phyloP scores from a whole-genome alignment of 2,329 filamentous ascomycete genomes.

The Penicillium occitanis region DNA sequence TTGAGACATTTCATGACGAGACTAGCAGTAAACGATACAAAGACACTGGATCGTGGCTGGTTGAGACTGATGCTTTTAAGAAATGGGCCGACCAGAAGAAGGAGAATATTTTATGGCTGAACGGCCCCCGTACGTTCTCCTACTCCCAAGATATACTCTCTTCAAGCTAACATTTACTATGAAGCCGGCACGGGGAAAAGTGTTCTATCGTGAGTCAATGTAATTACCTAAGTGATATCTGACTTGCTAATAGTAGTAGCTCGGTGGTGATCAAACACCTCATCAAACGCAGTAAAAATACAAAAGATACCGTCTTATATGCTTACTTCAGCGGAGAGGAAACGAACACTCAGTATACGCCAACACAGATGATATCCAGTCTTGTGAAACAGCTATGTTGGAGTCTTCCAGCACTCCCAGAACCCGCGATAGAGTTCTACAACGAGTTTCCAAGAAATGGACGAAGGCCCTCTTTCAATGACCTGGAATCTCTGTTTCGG shows the following conservation, averaged over 20 bases:
- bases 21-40: conserved; percentile 11
- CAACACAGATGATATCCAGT: conserved; percentile 15
- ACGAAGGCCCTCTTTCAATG: conserved; percentile 10
- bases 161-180: neutral
- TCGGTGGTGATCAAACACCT: conserved; percentile 21
- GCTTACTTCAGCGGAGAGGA: conserved; percentile 21
- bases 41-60: conserved; percentile 19
- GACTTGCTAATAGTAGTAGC: conserved; percentile 3
- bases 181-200: conserved; percentile 22
- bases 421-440: conserved; percentile 4
- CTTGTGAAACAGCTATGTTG: conserved; percentile 22
- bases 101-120: conserved; percentile 11
- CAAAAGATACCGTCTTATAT: conserved; percentile 14
- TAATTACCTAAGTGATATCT: neutral
- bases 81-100: neutral
- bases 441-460: conserved; percentile 6
- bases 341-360: neutral
- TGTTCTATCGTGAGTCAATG: conserved; percentile 19
- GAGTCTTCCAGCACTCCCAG: conserved; percentile 10
- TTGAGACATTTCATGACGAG: conserved; percentile 4
- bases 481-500: conserved; percentile 12
- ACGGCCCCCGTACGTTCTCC: conserved; percentile 15
- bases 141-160: neutral
- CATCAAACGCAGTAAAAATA: neutral
- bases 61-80: conserved; percentile 1